Evolutionary conservation across 1,284 basidiomycete species (phyloP).

Genomic region (Neonothopanus nambi): DNA sequence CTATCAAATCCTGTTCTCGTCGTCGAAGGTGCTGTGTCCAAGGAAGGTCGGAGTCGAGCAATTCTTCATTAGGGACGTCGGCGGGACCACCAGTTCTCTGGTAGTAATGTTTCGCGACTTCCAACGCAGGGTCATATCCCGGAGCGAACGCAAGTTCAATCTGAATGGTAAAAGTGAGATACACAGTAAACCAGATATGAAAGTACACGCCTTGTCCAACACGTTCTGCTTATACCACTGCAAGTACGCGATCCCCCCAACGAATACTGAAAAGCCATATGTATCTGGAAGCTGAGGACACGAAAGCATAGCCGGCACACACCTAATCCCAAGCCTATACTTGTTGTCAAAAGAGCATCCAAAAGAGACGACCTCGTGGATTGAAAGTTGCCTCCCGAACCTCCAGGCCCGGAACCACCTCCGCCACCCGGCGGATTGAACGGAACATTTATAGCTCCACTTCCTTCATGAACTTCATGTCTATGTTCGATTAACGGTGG

Average conservation of each 20-base stretch:
- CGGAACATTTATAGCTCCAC: slow-evolving; percentile 33
- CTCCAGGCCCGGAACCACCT: slow-evolving; percentile 30
- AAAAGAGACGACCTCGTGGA: slow-evolving; percentile 43
- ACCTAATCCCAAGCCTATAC: slow-evolving; percentile 64
- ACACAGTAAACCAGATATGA: slow-evolving; percentile 2
- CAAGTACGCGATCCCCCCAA: slow-evolving; percentile 73
- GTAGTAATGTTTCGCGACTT: slow-evolving; percentile 56
- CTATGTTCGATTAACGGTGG: too few relatives aligned
- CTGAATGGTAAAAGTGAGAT: slow-evolving; percentile 31
- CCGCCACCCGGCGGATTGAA: slow-evolving; percentile 44
- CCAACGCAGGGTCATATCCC: slow-evolving; percentile 79
- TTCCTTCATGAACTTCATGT: slow-evolving; percentile 43
- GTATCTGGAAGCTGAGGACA: neutral
- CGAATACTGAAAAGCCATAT: slow-evolving; percentile 48
- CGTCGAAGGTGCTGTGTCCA: slow-evolving; percentile 67
- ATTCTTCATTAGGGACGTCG: slow-evolving; percentile 36
- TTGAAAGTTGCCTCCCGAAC: slow-evolving; percentile 31
- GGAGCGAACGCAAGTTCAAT: slow-evolving; percentile 64
- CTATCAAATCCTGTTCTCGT: slow-evolving; percentile 74
- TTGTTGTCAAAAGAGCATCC: slow-evolving; percentile 58
- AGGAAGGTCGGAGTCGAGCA: slow-evolving; percentile 34
- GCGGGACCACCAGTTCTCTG: slow-evolving; percentile 24
- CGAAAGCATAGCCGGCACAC: slow-evolving; percentile 19
- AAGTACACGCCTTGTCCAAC: slow-evolving; percentile 60
- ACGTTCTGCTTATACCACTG: slow-evolving; percentile 82